Evolutionary conservation across 495 filamentous ascomycete genomes (phyloP), one percentile per base, ranked within the genome.

Genomic region (Polyplosphaeria fusca): DNA sequence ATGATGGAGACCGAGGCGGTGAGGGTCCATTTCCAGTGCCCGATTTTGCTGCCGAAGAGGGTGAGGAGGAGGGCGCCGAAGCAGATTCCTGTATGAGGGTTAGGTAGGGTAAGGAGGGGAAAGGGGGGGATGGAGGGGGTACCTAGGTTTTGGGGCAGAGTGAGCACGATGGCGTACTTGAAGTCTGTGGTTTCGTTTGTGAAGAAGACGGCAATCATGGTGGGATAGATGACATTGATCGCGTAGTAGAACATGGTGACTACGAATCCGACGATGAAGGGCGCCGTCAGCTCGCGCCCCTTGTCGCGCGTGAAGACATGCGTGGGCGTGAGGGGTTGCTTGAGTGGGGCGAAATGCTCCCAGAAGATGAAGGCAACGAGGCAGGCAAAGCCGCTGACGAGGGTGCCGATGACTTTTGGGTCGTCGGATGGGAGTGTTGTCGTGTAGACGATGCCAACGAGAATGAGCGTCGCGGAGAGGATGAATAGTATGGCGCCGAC

Each of bases 191-290:
- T 14, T 35, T 14, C 30, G 14, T 35, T 35, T 14, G 30, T 35
- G 30, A 7, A 35, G 30, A 35, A 35, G 7, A 14, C 14, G 7
- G 14, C 7, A 35, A 35, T 35, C 7, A 35, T 35, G 7, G 30
- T 35, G 7, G 30, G 30, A 7, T 14, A 35, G 7, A 35, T 35
- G 30, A 35, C 14, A 14, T 14, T 35, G 14, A 7, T 35, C 30
- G 30, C 7, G 14, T 35, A 35, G 30, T 66, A 69, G 38, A 69
- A 69, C 67, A 69, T 69, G 25, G 54, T 69, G 7, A 69, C 60
- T 23, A 69, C 55, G 23, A 63, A 52, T 14, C 52, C 46, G 26
- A 51, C 67, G 28, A 69, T 60, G 40, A 63, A 67, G 4, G 67
- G 65, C 0, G 48, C 38, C 3, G 67, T 69, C 24, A 69, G 51